Evolutionary conservation across 2,329 filamentous ascomycete genomes (phyloP), one percentile per base, ranked within the genome.

Genomic region (Aspergillus latus): DNA sequence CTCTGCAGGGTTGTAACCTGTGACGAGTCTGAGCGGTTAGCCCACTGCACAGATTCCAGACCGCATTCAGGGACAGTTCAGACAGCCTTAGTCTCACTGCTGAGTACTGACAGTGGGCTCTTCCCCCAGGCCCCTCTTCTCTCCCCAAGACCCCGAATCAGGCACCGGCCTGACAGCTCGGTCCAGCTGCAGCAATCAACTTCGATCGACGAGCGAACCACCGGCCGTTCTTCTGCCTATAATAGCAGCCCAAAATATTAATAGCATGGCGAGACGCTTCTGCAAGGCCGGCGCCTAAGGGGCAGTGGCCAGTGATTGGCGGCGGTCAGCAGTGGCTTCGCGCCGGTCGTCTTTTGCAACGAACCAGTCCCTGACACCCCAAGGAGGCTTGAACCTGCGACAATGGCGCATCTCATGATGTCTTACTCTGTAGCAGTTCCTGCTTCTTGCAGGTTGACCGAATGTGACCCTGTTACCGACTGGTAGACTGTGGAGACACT

Each of bases 371-470:
- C 28, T 30, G 28, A 59, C 42, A 50, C 60, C 57, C 46, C 40
- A 40, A 37, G 10, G 37, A 34, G 52, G 43, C 54, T 56, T 47
- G 54, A 56, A 52, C 37, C 44, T 57, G 54, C 45, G 54, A 57
- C 54, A 57, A 53, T 57, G 54, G 54, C 45, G 54, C 45, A n/a
- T 57, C 48, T 65, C 63, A 63, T 52, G 54, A 58, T 65, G 63
- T 64, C 62, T 65, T 63, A 65, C n/a, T n/a, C n/a, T n/a, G n/a
- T n/a, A n/a, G n/a, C n/a, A n/a, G n/a, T n/a, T n/a, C 62, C 44
- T 61, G 40, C 44, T 39, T 26, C 40, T 15, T 32, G 34, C 28
- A 58, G 10, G 13, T 32, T 28, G n/a, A 26, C 40, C 28, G 39
- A 21, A 46, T 46, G 44, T 34, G 44, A 46, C 44, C 29, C n/a